A percentile compares a stretch with the other conserved stretches of the same genome.
phyloP scores from a whole-genome alignment of 2,329 filamentous ascomycete genomes.

The Claviceps maximensis region DNA sequence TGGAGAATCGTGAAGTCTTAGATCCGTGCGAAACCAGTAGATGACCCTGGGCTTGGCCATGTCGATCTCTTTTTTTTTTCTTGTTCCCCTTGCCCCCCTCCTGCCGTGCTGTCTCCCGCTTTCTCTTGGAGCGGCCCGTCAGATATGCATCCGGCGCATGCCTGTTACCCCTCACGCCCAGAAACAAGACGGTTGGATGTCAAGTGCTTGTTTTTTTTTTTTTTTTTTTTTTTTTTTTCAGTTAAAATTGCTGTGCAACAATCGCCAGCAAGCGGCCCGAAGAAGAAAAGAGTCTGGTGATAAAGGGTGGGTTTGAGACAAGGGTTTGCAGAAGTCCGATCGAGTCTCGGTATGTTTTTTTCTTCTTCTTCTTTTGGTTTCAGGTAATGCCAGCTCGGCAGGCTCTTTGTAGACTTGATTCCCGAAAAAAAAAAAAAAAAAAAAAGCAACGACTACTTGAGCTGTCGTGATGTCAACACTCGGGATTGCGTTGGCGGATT shows the following conservation, averaged over 20 bases:
- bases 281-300: no score
- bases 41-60: conserved; percentile 37
- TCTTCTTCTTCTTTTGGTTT: background rate
- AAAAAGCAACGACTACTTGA: background rate
- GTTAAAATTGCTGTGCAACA: background rate
- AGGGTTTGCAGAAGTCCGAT: background rate
- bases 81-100: background rate
- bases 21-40: conserved; percentile 69
- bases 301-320: background rate
- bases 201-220: background rate
- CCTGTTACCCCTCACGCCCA: background rate
- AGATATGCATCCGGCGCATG: background rate
- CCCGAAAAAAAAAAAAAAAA: no score
- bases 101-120: background rate
- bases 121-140: background rate
- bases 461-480: conserved; percentile 7
- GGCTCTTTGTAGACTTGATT: background rate
- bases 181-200: background rate
- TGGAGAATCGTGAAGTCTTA: conserved; percentile 65
- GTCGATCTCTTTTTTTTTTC: background rate
- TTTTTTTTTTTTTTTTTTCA: background rate
- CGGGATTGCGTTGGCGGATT: background rate
- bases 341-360: background rate
- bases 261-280: no score
- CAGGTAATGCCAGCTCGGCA: background rate